Conservation (phyloP, 2,329 filamentous ascomycete species). For the Pleomassaria siparia region DNA sequence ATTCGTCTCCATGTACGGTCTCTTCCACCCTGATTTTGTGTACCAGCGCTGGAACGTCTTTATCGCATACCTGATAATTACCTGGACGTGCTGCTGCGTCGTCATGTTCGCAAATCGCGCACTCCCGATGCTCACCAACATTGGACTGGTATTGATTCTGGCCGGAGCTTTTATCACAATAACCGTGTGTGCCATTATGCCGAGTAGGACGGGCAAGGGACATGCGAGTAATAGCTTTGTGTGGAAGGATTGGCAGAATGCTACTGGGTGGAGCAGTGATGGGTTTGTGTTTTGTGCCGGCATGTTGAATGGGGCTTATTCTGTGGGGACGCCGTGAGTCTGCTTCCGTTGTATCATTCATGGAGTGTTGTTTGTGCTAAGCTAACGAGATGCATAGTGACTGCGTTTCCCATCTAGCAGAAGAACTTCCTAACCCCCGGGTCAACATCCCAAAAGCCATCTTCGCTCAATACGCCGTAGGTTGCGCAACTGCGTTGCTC, state of each 20-base stretch:
- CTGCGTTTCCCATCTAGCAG: slow-evolving; percentile 65
- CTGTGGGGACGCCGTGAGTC: slow-evolving; percentile 60
- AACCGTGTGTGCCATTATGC: slow-evolving; percentile 59
- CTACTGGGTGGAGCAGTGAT: slow-evolving; percentile 50
- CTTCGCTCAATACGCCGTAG: slow-evolving; percentile 41
- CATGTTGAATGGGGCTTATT: slow-evolving; percentile 70
- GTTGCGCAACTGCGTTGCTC: slow-evolving; percentile 39
- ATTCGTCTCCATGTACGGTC: slow-evolving; percentile 51
- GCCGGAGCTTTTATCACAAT: slow-evolving; percentile 58
- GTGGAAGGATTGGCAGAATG: slow-evolving; percentile 51
- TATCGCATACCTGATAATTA: slow-evolving; percentile 50
- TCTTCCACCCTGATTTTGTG: slow-evolving; percentile 51
- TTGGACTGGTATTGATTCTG: slow-evolving; percentile 57
- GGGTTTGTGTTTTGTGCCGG: slow-evolving; percentile 67
- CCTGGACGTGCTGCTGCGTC: slow-evolving; percentile 48
- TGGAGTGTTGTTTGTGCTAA: background rate
- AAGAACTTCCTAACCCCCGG: slow-evolving; percentile 46
- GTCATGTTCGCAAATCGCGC: slow-evolving; percentile 59
- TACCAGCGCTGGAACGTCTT: slow-evolving; percentile 56
- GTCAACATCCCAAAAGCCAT: slow-evolving; percentile 46
- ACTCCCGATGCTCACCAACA: slow-evolving; percentile 56
- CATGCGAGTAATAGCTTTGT: slow-evolving; percentile 47
- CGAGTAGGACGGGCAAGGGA: slow-evolving; percentile 46
- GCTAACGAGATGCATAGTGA: slow-evolving; percentile 45
- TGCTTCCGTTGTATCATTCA: background rate